Base-by-base conservation (phyloP, 139 green algal species). In the Desmodesmus armatus region DNA sequence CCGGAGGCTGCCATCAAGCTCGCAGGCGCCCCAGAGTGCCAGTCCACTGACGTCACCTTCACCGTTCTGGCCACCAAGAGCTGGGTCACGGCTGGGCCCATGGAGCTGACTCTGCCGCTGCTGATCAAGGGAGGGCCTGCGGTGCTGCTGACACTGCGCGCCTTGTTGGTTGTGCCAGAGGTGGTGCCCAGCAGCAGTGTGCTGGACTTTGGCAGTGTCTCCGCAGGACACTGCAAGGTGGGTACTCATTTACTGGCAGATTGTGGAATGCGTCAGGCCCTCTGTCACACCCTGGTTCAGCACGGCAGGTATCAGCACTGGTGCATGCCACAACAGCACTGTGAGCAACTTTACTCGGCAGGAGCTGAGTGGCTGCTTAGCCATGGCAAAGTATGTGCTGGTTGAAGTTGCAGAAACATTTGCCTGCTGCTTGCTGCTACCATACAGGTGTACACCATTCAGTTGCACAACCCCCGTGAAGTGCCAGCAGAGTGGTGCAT, bases 381-480 rank as follows among this genome's bases (percentile, higher is more conserved):
- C 13, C 47, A 55, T 55, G 13, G 7, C 13, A 55, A 55, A 55
- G 47, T 55, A 55, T 55, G 7, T 74, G 65, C 47, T 69, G 15
- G 60, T 33, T 69, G 60, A 33, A 37, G 11, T 17, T 33, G 11
- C 27, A 9, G 60, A 9, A 70, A 70, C 11, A 13, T 70, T 15
- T 70, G 60, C 37, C n/a, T 75, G 70, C 5, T 39, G 7, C 31
- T 43, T 73, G 65, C 13, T 82, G 13, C 13, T 11, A 9, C 17
- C 66, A 2, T 82, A 23, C 80, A 89, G 85, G 91, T 94, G 25
- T 91, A 94, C 72, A 94, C 88, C 19, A 82, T 96, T 69, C 88
- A 93, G 85, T 88, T 97, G 75, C 88, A 93, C 82, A 97, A 97
- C 85, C 86, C 89, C 29, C 89, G 89, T 51, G 75, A 92, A 55